These are phyloP conservation scores for Phaeomoniella chlamydospora DNA, from an alignment of 2,329 filamentous ascomycete genomes.

Conservation along the genomic window DNA sequence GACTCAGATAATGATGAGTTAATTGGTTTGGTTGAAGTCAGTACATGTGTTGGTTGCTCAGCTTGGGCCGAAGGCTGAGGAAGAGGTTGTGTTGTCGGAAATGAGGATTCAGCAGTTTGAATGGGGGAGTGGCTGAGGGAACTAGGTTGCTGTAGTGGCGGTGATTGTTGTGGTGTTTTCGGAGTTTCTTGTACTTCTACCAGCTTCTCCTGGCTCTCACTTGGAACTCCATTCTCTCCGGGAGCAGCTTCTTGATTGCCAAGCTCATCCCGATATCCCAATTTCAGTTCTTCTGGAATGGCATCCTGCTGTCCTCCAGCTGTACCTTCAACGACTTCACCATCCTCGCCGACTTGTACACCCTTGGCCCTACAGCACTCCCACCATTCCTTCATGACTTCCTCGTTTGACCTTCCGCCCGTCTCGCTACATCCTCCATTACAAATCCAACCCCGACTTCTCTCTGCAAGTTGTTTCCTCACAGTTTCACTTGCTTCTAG, in stretches of 20 bases:
- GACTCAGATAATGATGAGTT: constrained; percentile 4
- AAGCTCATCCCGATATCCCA: constrained; percentile 59
- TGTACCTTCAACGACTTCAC: constrained; percentile 13
- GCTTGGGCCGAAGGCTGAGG: neutral
- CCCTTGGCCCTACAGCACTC: constrained; percentile 35
- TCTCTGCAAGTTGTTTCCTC: constrained; percentile 52
- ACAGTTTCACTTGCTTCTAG: constrained; percentile 60
- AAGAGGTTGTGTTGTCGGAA: constrained; percentile 1
- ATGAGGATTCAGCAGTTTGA: neutral
- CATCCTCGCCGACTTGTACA: constrained; percentile 23
- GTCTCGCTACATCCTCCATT: constrained; percentile 39
- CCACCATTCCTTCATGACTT: constrained; percentile 59
- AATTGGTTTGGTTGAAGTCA: constrained; percentile 20
- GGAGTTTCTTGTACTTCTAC: neutral
- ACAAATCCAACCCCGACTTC: constrained; percentile 56
- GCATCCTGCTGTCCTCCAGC: constrained; percentile 25
- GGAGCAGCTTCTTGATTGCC: constrained; percentile 4
- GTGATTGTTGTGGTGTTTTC: neutral
- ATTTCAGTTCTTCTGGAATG: constrained; percentile 40
- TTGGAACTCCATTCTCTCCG: constrained; percentile 5
- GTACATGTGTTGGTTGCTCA: constrained; percentile 14
- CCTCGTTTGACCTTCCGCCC: constrained; percentile 46
- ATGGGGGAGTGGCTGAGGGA: neutral
- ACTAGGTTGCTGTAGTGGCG: constrained; percentile 2
- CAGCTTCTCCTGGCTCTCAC: constrained; percentile 1